Percentiles rank a stretch among this genome's conserved stretches.
Conservation (phyloP, 352 stramenopile species). For the Globisporangium canariense region DNA sequence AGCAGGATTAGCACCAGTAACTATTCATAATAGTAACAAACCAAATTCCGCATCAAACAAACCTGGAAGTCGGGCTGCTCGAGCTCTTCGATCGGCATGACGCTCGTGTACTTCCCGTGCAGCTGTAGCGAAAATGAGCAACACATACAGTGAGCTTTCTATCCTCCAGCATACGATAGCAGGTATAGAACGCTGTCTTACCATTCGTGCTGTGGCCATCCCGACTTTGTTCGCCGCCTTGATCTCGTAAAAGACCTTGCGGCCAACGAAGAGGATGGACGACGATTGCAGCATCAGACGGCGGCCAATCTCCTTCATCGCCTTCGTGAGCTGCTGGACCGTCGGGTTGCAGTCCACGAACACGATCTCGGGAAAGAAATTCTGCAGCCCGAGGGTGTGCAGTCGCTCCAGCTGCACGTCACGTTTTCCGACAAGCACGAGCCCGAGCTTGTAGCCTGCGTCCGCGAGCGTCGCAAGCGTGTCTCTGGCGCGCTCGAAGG, state of each 20-base stretch:
- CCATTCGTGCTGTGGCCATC: slow-evolving; percentile 76
- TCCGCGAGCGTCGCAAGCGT: slow-evolving; percentile 55
- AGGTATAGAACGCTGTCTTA: slow-evolving; percentile 19
- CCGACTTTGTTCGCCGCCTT: slow-evolving; percentile 79
- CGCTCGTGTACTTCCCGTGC: slow-evolving; percentile 78
- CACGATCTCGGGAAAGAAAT: slow-evolving; percentile 64
- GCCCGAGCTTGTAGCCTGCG: slow-evolving; percentile 52
- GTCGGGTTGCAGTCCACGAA: slow-evolving; percentile 68
- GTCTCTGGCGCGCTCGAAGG: slow-evolving; percentile 49
- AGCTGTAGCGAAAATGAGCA: slow-evolving; percentile 34
- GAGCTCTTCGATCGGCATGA: slow-evolving; percentile 84
- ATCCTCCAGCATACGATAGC: not conserved
- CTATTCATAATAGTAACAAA: not conserved
- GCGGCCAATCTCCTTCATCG: slow-evolving; percentile 69
- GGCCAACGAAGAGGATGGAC: slow-evolving; percentile 77
- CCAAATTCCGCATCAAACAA: not conserved
- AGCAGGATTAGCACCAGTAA: not conserved
- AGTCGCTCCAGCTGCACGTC: slow-evolving; percentile 75
- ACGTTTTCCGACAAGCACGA: slow-evolving; percentile 74
- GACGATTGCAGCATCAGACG: slow-evolving; percentile 65
- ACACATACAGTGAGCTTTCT: not conserved
- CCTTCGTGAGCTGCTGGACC: slow-evolving; percentile 53
- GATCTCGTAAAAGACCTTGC: slow-evolving; percentile 86
- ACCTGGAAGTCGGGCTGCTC: slow-evolving; percentile 82
- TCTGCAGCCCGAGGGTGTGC: slow-evolving; percentile 54